Conservation (phyloP, 495 filamentous ascomycete species). For the Xylaria intraflava region DNA sequence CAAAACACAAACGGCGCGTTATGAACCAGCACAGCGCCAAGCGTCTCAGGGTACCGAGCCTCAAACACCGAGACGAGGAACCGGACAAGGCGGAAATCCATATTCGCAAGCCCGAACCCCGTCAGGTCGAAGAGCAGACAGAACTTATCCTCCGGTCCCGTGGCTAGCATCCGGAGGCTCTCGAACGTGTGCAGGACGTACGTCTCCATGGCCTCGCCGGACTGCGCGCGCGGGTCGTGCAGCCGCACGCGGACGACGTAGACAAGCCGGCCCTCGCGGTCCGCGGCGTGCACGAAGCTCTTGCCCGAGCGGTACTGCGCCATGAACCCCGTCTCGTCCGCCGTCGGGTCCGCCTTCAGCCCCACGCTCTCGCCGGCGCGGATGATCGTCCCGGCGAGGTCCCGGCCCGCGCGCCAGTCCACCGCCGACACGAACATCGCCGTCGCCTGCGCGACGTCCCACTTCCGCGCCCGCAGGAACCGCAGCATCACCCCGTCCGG, state of each 20-base stretch:
- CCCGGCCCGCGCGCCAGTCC: conserved; percentile 4
- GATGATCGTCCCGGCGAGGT: background rate
- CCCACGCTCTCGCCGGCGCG: background rate
- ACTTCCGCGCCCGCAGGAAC: conserved; percentile 9
- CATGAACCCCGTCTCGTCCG: conserved; percentile 6
- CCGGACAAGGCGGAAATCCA: conserved; percentile 8
- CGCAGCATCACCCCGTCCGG: conserved; percentile 5
- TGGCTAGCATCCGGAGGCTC: background rate
- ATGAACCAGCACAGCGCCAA: conserved; percentile 4
- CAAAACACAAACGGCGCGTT: conserved; percentile 14
- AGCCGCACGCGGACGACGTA: background rate
- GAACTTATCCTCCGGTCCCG: background rate
- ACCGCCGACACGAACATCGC: conserved; percentile 9
- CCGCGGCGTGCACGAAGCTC: conserved; percentile 1
- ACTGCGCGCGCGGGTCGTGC: conserved; percentile 5
- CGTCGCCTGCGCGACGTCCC: conserved; percentile 1
- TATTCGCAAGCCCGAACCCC: conserved; percentile 5
- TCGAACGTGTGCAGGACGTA: conserved; percentile 10
- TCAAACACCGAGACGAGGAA: conserved; percentile 10
- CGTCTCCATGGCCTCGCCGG: background rate
- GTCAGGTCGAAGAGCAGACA: conserved; percentile 13
- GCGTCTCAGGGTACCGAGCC: conserved; percentile 11
- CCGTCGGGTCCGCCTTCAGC: background rate
- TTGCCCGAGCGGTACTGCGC: conserved; percentile 12
- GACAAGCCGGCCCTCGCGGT: background rate